Evolutionary conservation across 495 filamentous ascomycete species (phyloP).

Genomic region (Xylaria telfairii): DNA sequence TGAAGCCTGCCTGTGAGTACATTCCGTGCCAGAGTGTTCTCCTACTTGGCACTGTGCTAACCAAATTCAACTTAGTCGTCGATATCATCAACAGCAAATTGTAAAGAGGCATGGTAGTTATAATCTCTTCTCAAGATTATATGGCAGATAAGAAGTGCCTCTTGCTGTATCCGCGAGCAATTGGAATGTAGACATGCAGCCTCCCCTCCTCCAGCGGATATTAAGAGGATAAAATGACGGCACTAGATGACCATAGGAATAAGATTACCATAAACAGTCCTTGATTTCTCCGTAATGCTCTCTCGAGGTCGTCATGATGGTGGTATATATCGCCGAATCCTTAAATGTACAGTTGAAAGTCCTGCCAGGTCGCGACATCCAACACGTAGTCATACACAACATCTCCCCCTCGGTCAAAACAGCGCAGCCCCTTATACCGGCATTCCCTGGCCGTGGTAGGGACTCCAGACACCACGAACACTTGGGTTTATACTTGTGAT

Average conservation of each 20-base stretch:
- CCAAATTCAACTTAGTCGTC: slow-evolving; percentile 50
- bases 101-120: slow-evolving; percentile 35
- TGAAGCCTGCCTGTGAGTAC: slow-evolving; percentile 95
- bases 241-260: background rate
- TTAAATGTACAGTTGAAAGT: slow-evolving; percentile 25
- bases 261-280: background rate
- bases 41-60: slow-evolving; percentile 31
- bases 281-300: slow-evolving; percentile 9
- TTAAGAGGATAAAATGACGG: background rate
- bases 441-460: slow-evolving; percentile 76
- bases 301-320: slow-evolving; percentile 9
- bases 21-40: background rate
- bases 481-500: slow-evolving; percentile 87
- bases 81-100: slow-evolving; percentile 66
- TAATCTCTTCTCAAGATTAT: background rate
- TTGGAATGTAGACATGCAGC: background rate
- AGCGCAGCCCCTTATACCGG: slow-evolving; percentile 38
- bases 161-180: slow-evolving; percentile 1
- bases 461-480: slow-evolving; percentile 93
- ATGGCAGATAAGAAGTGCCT: background rate
- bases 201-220: background rate
- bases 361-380: slow-evolving; percentile 1
- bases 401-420: background rate
- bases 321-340: slow-evolving; percentile 26
- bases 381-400: slow-evolving; percentile 6